phyloP scores from a whole-genome alignment of 768 basidiomycete species.

The Kwoniella bestiolae region DNA sequence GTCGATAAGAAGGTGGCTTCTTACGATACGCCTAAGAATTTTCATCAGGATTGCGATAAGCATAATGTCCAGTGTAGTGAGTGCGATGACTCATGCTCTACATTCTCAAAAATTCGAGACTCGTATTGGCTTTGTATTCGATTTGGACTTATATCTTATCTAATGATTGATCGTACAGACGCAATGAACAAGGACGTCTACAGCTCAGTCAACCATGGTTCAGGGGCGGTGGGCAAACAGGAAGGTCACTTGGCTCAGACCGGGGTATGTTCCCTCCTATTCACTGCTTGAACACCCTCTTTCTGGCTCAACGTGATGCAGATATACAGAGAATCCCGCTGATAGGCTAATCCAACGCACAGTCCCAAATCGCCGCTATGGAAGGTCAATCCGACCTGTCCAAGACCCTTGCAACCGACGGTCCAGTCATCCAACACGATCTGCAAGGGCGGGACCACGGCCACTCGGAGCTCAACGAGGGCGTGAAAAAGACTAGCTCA shows the following conservation, averaged over 20 bases:
- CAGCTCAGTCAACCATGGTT: constrained; percentile 12
- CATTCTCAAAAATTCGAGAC: too few species aligned
- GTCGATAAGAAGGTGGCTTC: constrained; percentile 20
- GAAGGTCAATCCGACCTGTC: constrained; percentile 18
- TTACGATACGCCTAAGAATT: constrained; percentile 23
- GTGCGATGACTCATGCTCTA: too few species aligned
- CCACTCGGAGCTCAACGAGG: constrained; percentile 24
- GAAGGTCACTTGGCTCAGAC: constrained; percentile 10
- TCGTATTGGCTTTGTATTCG: neutral
- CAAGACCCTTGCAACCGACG: constrained; percentile 17
- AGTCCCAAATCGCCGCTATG: constrained; percentile 23
- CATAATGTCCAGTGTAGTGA: constrained; percentile 28
- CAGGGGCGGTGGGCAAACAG: constrained; percentile 18
- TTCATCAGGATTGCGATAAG: constrained; percentile 25
- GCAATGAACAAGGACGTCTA: constrained; percentile 22
- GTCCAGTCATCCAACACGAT: constrained; percentile 18
- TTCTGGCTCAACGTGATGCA: too few species aligned
- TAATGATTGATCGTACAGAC: neutral
- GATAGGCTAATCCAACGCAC: too few species aligned
- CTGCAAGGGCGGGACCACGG: constrained; percentile 24
- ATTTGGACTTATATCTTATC: too few species aligned
- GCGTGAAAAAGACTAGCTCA: constrained; percentile 3
- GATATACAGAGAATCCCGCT: too few species aligned
- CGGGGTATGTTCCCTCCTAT: constrained; percentile 26
- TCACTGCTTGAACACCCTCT: too few species aligned